Evolutionary conservation across 2,329 filamentous ascomycete genomes (phyloP).

Genomic region (Calonectria naviculata): DNA sequence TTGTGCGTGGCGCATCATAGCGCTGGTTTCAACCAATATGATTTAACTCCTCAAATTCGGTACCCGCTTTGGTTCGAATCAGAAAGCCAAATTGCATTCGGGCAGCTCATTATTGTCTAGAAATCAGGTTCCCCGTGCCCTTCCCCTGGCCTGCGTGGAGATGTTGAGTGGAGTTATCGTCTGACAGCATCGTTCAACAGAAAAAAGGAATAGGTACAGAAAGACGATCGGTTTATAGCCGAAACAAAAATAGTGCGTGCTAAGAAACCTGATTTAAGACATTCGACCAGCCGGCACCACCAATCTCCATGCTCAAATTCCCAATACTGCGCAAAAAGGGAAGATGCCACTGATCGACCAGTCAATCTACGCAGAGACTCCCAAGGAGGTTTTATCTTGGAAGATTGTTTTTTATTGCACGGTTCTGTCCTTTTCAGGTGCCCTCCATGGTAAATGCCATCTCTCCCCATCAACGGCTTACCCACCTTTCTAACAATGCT

Average conservation of each 20-base stretch:
- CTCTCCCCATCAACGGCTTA: neutral
- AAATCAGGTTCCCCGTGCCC: neutral
- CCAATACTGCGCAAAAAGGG: neutral
- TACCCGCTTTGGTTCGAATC: neutral
- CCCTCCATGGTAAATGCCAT: slow-evolving; percentile 10
- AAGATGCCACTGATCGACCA: slow-evolving; percentile 10
- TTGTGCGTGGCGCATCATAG: neutral
- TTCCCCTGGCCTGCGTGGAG: neutral
- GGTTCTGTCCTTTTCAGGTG: slow-evolving; percentile 18
- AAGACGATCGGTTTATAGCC: neutral
- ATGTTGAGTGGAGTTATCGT: neutral
- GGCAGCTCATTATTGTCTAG: too few relatives aligned
- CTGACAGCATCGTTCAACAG: neutral
- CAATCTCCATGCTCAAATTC: neutral
- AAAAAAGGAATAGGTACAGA: too few relatives aligned
- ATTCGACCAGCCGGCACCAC: neutral
- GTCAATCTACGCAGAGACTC: slow-evolving; percentile 14
- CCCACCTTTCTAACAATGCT: neutral
- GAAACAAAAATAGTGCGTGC: neutral
- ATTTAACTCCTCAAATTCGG: too few relatives aligned
- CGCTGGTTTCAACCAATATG: neutral
- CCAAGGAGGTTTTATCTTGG: slow-evolving; percentile 15
- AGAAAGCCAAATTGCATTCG: neutral
- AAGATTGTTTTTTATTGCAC: slow-evolving; percentile 18
- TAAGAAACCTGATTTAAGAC: neutral